Evolutionary conservation across 1,139 yeast genomes (phyloP).

Genomic region (Yamadazyma triangularis): DNA sequence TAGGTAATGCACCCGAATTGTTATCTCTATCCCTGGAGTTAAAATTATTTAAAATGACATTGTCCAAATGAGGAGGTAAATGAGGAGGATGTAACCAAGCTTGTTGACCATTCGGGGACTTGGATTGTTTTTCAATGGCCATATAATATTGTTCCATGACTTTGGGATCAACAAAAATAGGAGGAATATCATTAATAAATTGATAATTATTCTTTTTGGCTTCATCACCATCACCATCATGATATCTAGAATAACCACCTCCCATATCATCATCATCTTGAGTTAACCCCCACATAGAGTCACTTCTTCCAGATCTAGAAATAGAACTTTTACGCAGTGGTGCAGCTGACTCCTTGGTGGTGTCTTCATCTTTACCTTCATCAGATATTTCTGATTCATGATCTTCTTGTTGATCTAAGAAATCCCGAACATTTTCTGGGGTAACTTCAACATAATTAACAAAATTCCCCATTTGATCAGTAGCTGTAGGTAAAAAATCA

Average conservation of each 20-base stretch:
- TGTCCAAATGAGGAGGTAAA: slow-evolving; percentile 47
- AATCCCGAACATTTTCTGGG: slow-evolving; percentile 34
- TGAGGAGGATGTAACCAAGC: slow-evolving; percentile 66
- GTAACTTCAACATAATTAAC: slow-evolving; percentile 48
- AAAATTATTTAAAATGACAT: slow-evolving; percentile 43
- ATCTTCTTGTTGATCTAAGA: slow-evolving; percentile 16
- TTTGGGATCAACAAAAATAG: slow-evolving; percentile 78
- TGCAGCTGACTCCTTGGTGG: slow-evolving; percentile 6
- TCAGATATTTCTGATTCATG: slow-evolving; percentile 8
- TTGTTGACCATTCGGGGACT: slow-evolving; percentile 58
- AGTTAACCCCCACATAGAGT: slow-evolving; percentile 54
- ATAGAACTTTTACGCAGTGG: slow-evolving; percentile 25
- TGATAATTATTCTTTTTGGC: slow-evolving; percentile 22
- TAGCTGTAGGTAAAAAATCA: slow-evolving; percentile 46
- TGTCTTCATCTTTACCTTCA: slow-evolving; percentile 9
- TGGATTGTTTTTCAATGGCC: slow-evolving; percentile 68
- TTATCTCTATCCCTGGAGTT: slow-evolving; percentile 44
- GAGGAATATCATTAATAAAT: slow-evolving; percentile 75
- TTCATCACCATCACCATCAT: slow-evolving; percentile 50
- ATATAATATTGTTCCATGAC: slow-evolving; percentile 60
- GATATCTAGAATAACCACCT: slow-evolving; percentile 71
- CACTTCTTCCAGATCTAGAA: slow-evolving; percentile 30
- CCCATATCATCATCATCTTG: slow-evolving; percentile 79
- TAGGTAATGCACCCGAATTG: slow-evolving; percentile 47
- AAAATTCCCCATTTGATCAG: slow-evolving; percentile 50